These are phyloP conservation scores for Vicia faba DNA, from an alignment of 306 rosid species.

Conservation along the genomic window DNA sequence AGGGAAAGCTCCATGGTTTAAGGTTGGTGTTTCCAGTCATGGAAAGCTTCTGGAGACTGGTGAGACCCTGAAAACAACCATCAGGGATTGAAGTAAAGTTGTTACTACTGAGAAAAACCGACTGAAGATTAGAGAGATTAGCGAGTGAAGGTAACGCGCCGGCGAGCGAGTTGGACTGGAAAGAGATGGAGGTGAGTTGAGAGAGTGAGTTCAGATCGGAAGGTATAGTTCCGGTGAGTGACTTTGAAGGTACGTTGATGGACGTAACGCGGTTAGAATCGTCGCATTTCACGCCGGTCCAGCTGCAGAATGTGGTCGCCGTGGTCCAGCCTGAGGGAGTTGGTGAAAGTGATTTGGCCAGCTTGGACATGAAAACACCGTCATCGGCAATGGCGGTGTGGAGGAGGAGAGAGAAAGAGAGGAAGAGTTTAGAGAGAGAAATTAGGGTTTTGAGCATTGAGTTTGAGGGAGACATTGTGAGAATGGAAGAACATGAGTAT, in stretches of 20 bases:
- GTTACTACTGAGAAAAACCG: conserved; percentile 50
- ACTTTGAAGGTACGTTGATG: conserved; percentile 47
- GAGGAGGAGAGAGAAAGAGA: conserved; percentile 9
- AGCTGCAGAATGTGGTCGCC: conserved; percentile 44
- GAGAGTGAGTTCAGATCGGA: conserved; percentile 70
- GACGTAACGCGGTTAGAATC: conserved; percentile 51
- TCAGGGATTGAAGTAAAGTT: conserved; percentile 65
- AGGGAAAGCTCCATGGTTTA: conserved; percentile 60
- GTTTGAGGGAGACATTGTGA: conserved; percentile 47
- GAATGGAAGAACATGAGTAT: background rate
- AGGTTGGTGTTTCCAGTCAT: conserved; percentile 48
- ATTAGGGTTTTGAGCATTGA: conserved; percentile 42
- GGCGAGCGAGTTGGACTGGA: conserved; percentile 59
- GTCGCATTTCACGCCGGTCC: conserved; percentile 69
- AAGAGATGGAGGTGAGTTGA: conserved; percentile 52
- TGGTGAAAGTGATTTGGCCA: conserved; percentile 43
- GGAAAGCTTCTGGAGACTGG: conserved; percentile 58
- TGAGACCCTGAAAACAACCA: conserved; percentile 60
- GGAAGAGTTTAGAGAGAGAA: conserved; percentile 35
- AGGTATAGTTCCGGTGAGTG: conserved; percentile 70
- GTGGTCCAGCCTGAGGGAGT: conserved; percentile 65
- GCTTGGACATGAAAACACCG: conserved; percentile 50
- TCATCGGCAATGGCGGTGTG: conserved; percentile 56
- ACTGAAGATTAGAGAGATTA: conserved; percentile 56
- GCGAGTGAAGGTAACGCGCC: conserved; percentile 72